These are phyloP conservation scores for Nidula niveotomentosa DNA, from an alignment of 1,284 basidiomycete genomes.

Conservation along the genomic window DNA sequence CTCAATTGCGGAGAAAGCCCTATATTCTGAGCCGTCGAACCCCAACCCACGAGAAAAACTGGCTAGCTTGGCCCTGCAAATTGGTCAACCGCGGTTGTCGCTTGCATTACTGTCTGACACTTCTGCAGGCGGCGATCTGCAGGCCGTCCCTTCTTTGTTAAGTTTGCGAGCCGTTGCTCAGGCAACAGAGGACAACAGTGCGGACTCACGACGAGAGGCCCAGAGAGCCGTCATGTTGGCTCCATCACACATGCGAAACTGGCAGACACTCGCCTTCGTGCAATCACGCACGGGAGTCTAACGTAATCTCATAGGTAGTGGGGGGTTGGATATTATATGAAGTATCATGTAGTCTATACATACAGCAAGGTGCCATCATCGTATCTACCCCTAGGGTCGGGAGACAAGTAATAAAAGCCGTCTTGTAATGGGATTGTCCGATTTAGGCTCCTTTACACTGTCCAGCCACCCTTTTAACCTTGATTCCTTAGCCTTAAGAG, in stretches of 20 bases:
- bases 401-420: constrained; percentile 26
- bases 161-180: constrained; percentile 30
- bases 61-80: constrained; percentile 53
- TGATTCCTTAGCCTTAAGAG: constrained; percentile 22
- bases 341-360: constrained; percentile 1
- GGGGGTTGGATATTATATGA: neutral
- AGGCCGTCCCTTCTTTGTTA: constrained; percentile 27
- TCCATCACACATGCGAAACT: constrained; percentile 58
- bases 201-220: constrained; percentile 31
- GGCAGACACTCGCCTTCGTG: constrained; percentile 62
- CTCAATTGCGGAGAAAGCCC: constrained; percentile 52
- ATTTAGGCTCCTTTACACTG: constrained; percentile 26
- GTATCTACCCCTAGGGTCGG: constrained; percentile 1
- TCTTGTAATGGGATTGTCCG: constrained; percentile 38
- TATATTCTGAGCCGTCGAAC: constrained; percentile 56
- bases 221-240: constrained; percentile 70
- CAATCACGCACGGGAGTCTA: constrained; percentile 18
- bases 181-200: constrained; percentile 10
- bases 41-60: constrained; percentile 47
- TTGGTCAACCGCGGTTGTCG: constrained; percentile 37
- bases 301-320: too few relatives aligned
- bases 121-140: constrained; percentile 16
- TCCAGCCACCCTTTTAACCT: constrained; percentile 66
- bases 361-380: neutral
- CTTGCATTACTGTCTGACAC: constrained; percentile 41